Evolutionary conservation across 2,329 filamentous ascomycete species (phyloP).

Genomic region (Thermomyces lanuginosus): DNA sequence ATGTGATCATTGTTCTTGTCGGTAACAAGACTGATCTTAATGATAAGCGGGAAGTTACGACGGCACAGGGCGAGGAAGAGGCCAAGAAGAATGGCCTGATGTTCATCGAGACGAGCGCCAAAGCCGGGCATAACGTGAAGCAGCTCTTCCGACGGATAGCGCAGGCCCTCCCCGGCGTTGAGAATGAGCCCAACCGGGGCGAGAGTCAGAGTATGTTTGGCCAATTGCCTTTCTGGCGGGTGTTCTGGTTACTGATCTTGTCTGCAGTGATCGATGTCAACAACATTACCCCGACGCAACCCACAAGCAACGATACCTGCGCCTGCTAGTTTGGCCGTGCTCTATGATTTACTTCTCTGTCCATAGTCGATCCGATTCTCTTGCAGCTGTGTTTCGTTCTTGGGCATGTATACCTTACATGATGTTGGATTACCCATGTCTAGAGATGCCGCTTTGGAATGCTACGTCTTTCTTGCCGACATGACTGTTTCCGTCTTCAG

Average conservation of each 20-base stretch:
- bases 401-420: slow-evolving; percentile 18
- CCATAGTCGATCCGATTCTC: slow-evolving; percentile 14
- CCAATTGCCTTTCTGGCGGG: slow-evolving; percentile 1
- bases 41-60: slow-evolving; percentile 95
- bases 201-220: slow-evolving; percentile 58
- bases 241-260: neutral
- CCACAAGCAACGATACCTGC: slow-evolving; percentile 57
- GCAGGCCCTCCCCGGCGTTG: slow-evolving; percentile 93
- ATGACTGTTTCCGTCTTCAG: too few species aligned
- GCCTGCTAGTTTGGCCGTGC: slow-evolving; percentile 34
- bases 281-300: slow-evolving; percentile 57
- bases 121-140: slow-evolving; percentile 96
- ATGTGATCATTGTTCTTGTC: slow-evolving; percentile 96
- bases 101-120: slow-evolving; percentile 98
- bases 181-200: slow-evolving; percentile 65
- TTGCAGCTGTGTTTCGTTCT: slow-evolving; percentile 12
- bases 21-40: slow-evolving; percentile 99
- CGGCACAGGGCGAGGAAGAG: slow-evolving; percentile 90
- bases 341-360: slow-evolving; percentile 8
- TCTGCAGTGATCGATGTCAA: slow-evolving; percentile 77
- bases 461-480: slow-evolving; percentile 5
- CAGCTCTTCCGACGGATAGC: slow-evolving; percentile 94
- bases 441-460: too few species aligned
- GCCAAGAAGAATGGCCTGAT: slow-evolving; percentile 95
- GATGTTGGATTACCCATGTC: slow-evolving; percentile 3